These are phyloP conservation scores for Diaporthe helianthi DNA, from an alignment of 2,329 filamentous ascomycete genomes.

Conservation along the genomic window DNA sequence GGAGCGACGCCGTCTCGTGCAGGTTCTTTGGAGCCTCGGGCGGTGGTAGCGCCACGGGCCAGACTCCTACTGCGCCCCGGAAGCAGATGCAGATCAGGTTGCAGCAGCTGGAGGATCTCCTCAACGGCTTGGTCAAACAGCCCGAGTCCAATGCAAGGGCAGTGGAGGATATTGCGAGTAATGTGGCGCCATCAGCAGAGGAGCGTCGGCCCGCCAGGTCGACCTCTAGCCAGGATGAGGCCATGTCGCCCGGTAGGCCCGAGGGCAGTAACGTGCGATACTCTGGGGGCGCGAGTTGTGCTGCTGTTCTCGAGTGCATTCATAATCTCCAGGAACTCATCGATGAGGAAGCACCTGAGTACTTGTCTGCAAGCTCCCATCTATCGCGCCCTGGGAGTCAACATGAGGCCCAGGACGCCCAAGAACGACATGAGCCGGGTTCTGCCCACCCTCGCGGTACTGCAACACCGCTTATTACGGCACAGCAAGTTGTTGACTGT, in stretches of 20 bases:
- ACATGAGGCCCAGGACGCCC: neutral
- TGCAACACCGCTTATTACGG: slow-evolving; percentile 40
- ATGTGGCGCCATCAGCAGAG: neutral
- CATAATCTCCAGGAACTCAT: slow-evolving; percentile 50
- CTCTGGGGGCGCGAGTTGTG: slow-evolving; percentile 50
- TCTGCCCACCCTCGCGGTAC: slow-evolving; percentile 43
- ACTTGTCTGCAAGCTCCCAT: slow-evolving; percentile 13
- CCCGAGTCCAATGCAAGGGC: neutral
- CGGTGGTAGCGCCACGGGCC: neutral
- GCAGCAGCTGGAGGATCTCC: slow-evolving; percentile 50
- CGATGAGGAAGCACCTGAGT: slow-evolving; percentile 29
- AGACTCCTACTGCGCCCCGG: slow-evolving; percentile 32
- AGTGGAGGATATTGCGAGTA: neutral
- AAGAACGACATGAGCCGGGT: neutral
- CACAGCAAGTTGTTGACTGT: slow-evolving; percentile 43
- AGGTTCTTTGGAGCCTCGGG: slow-evolving; percentile 40
- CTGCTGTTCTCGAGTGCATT: slow-evolving; percentile 51
- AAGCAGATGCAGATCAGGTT: slow-evolving; percentile 50
- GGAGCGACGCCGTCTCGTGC: slow-evolving; percentile 46
- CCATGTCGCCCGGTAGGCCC: slow-evolving; percentile 23
- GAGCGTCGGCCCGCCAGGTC: neutral
- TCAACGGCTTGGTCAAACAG: slow-evolving; percentile 44
- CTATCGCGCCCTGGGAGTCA: neutral
- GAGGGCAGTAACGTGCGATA: slow-evolving; percentile 39
- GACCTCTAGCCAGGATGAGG: neutral